Base-by-base conservation (phyloP, 257 asterid species). In the Gentiana straminea region DNA sequence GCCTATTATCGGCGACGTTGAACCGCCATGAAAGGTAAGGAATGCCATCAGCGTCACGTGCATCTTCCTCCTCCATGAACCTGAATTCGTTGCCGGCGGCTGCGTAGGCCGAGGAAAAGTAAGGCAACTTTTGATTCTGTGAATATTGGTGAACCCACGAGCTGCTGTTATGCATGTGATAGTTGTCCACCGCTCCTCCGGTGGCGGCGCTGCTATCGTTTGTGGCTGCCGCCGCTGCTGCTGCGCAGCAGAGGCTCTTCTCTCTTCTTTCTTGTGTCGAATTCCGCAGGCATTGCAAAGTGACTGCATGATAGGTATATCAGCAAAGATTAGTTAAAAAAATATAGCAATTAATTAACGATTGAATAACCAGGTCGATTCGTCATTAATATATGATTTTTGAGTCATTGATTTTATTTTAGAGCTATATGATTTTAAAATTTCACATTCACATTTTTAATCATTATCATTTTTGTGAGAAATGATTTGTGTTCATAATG, bases 271-370 rank as follows among this genome's bases (percentile, higher is more conserved):
- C 84, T 88, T 92, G 86, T 69, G 85, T 35, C 99, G 84, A 51
- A 88, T 92, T 38, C 99, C 99, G 58, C 99, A 92, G n/a, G 99
- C 97, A 69, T 92, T 92, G 83, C 99, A 92, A 3, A 92, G 73
- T 3, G 99, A 92, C 99, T 92, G 91, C 79, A 60, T 5, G 9
- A 5, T 5, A 7, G 9, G 7, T 10, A 41, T 5, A 41, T 41
- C 7, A 41, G 9, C 9, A 41, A 41, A 41, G 2, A 10, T 41
- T 41, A 7, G 46, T 10, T 41, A 41, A 24, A 24, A 41, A 41
- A 41, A 41, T 41, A 7, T 41, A 41, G 7, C 7, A 41, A 41
- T 10, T 10, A 1, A 5, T 10, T 41, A 5, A 41, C 4, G 4
- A 3, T 7, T 39, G 7, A 39, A 3, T 39, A 39, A 39, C 8